Conservation (phyloP, 2,329 filamentous ascomycete species). For the Fusarium falciforme region DNA sequence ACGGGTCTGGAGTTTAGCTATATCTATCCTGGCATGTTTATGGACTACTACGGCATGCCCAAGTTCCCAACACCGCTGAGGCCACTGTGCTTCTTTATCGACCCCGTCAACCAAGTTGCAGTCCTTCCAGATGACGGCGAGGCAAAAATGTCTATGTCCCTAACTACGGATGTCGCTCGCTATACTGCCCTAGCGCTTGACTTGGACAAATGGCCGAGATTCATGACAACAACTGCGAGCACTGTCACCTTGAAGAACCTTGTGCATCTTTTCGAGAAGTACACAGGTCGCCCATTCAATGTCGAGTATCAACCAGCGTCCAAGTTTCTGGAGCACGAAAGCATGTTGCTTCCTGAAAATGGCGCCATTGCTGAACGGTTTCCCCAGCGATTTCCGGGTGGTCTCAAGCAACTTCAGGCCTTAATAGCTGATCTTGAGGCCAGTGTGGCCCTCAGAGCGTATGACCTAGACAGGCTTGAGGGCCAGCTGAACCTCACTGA, state of each 20-base stretch:
- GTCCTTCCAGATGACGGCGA: slow-evolving; percentile 47
- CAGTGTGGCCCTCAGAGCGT: slow-evolving; percentile 46
- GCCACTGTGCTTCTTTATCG: slow-evolving; percentile 46
- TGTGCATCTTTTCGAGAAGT: slow-evolving; percentile 48
- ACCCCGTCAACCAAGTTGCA: slow-evolving; percentile 41
- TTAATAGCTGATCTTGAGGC: slow-evolving; percentile 48
- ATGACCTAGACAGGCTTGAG: slow-evolving; percentile 35
- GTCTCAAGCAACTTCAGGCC: slow-evolving; percentile 38
- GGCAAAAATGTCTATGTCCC: slow-evolving; percentile 46
- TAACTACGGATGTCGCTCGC: slow-evolving; percentile 46
- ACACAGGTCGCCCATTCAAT: slow-evolving; percentile 39
- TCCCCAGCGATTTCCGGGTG: slow-evolving; percentile 39
- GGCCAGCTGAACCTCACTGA: slow-evolving; percentile 17
- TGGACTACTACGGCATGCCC: slow-evolving; percentile 51
- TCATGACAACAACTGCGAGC: slow-evolving; percentile 43
- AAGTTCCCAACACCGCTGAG: slow-evolving; percentile 40
- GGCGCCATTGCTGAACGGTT: slow-evolving; percentile 37
- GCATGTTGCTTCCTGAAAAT: slow-evolving; percentile 42
- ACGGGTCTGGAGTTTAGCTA: slow-evolving; percentile 49
- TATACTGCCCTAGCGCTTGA: slow-evolving; percentile 47
- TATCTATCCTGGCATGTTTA: slow-evolving; percentile 52
- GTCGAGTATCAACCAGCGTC: slow-evolving; percentile 44
- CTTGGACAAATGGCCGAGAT: slow-evolving; percentile 45
- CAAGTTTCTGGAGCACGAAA: slow-evolving; percentile 36
- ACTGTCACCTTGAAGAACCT: slow-evolving; percentile 47